Evolutionary conservation across 768 basidiomycete genomes (phyloP).

Genomic region (Boletus barrowsii): DNA sequence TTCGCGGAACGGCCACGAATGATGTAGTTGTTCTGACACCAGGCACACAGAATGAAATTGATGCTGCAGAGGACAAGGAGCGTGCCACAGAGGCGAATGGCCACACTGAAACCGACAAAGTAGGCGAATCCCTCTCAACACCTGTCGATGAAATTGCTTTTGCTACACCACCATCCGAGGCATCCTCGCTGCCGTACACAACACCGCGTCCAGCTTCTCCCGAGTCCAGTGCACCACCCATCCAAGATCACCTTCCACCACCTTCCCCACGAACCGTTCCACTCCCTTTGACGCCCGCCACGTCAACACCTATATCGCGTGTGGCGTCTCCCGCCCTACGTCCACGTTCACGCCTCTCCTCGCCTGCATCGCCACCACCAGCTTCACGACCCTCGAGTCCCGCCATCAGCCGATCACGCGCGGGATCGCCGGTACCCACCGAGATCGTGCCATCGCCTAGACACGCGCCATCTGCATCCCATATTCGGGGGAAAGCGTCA

Average conservation of each 20-base stretch:
- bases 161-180: conserved; percentile 10
- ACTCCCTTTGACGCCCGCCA: conserved; percentile 25
- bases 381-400: conserved; percentile 29
- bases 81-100: background rate
- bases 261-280: conserved; percentile 21
- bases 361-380: conserved; percentile 30
- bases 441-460: conserved; percentile 13
- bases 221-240: conserved; percentile 4
- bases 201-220: conserved; percentile 4
- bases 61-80: conserved; percentile 1
- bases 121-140: conserved; percentile 11
- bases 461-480: background rate
- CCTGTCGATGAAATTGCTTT: conserved; percentile 24
- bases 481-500: conserved; percentile 24
- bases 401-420: conserved; percentile 21
- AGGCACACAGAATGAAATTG: background rate
- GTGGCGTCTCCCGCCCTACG: conserved; percentile 20
- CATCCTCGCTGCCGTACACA: background rate
- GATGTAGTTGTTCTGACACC: conserved; percentile 3
- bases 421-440: conserved; percentile 23
- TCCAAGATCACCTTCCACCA: conserved; percentile 8
- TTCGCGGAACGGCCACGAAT: conserved; percentile 25
- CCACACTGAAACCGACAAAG: conserved; percentile 7
- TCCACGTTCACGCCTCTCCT: conserved; percentile 34
- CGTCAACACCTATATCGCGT: conserved; percentile 25